A percentile compares a stretch with the other conserved stretches of the same genome.
phyloP scores from a whole-genome alignment of 2,329 filamentous ascomycete species.

The Neopestalotiopsis sp. region DNA sequence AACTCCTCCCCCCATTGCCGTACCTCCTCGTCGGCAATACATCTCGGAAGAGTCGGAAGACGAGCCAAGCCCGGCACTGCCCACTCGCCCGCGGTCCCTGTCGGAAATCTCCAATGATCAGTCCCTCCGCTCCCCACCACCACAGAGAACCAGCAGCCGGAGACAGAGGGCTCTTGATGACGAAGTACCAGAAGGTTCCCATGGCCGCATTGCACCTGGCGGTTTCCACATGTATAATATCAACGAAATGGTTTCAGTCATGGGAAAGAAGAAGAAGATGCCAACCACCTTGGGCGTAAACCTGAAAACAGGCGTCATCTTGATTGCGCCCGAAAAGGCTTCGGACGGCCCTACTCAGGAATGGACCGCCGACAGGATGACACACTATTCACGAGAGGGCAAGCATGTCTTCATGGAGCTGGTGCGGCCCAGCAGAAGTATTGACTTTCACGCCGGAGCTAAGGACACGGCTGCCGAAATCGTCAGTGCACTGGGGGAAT shows the following conservation, averaged over 20 bases:
- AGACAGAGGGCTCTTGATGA: slow-evolving; percentile 37
- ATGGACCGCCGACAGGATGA: slow-evolving; percentile 94
- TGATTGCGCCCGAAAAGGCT: slow-evolving; percentile 86
- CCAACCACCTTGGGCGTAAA: slow-evolving; percentile 97
- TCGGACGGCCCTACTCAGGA: slow-evolving; percentile 86
- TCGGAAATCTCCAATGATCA: slow-evolving; percentile 31
- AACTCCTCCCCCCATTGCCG: slow-evolving; percentile 57
- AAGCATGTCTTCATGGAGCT: slow-evolving; percentile 98
- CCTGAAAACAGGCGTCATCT: slow-evolving; percentile 82
- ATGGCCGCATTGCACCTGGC: slow-evolving; percentile 67
- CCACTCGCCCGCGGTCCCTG: slow-evolving; percentile 36
- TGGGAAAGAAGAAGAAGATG: slow-evolving; percentile 98
- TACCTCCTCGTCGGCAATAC: slow-evolving; percentile 55
- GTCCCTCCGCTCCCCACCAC: slow-evolving; percentile 30
- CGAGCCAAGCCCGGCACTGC: slow-evolving; percentile 55
- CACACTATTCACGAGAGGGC: slow-evolving; percentile 96
- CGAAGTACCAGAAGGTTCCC: slow-evolving; percentile 42
- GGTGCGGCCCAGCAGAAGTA: slow-evolving; percentile 87
- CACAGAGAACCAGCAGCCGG: slow-evolving; percentile 42
- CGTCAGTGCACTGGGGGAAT: slow-evolving; percentile 83
- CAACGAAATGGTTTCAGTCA: slow-evolving; percentile 95
- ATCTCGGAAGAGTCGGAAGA: slow-evolving; percentile 74
- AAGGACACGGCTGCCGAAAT: slow-evolving; percentile 98
- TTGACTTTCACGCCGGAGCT: slow-evolving; percentile 95
- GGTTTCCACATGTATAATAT: slow-evolving; percentile 96